phyloP scores from a whole-genome alignment of 331 rosid species.

The Ulmus americana region DNA sequence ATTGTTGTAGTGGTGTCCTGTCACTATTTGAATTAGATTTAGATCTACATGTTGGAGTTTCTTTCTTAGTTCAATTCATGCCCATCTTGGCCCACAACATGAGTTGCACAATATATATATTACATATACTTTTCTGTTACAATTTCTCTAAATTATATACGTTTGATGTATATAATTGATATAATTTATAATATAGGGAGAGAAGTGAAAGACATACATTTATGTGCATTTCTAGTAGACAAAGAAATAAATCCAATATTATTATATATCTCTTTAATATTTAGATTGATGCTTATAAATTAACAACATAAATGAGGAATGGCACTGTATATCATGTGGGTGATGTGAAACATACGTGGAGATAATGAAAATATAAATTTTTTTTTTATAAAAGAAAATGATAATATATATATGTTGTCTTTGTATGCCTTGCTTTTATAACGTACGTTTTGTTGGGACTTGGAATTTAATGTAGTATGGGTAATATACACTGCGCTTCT shows the following conservation, averaged over 20 bases:
- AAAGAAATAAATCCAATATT: neutral
- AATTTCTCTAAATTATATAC: neutral
- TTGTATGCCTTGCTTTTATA: neutral
- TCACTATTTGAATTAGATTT: constrained; percentile 21
- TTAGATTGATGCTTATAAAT: neutral
- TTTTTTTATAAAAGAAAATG: neutral
- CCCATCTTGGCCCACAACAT: neutral
- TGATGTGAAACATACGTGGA: constrained; percentile 16
- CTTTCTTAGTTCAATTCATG: neutral
- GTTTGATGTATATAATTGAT: neutral
- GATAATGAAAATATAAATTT: neutral
- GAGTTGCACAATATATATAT: neutral
- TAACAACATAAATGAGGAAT: neutral
- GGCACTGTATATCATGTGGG: constrained; percentile 4
- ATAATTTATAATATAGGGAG: neutral
- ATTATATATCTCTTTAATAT: neutral
- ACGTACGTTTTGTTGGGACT: constrained; percentile 7
- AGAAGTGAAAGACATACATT: neutral
- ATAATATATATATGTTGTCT: neutral
- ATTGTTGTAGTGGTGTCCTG: constrained; percentile 30
- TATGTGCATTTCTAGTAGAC: neutral
- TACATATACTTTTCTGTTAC: neutral
- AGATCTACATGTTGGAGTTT: constrained; percentile 15
- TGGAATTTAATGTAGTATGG: constrained; percentile 6
- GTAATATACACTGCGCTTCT: neutral